Evolutionary conservation across 1,284 basidiomycete species (phyloP).

Genomic region (Tremellales sp.): DNA sequence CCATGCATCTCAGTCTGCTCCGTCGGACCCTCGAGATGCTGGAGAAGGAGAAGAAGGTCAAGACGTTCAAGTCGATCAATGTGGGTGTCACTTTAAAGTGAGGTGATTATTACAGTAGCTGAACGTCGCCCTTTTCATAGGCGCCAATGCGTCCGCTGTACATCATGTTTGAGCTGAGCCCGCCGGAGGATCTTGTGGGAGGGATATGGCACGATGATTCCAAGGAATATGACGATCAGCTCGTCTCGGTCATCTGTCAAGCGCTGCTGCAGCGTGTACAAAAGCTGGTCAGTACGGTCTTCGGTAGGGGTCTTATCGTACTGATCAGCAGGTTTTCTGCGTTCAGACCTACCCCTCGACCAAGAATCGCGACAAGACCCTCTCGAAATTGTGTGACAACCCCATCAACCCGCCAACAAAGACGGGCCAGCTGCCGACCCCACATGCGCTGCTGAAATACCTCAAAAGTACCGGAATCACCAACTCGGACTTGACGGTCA

Average conservation of each 20-base stretch:
- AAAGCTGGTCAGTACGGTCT: slow-evolving; percentile 25
- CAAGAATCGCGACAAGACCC: slow-evolving; percentile 12
- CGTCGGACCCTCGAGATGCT: slow-evolving; percentile 37
- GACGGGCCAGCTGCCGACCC: slow-evolving; percentile 30
- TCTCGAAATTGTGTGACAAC: slow-evolving; percentile 15
- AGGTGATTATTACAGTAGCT: neutral
- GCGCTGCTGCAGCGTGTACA: slow-evolving; percentile 30
- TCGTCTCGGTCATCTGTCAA: slow-evolving; percentile 37
- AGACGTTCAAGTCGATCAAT: slow-evolving; percentile 44
- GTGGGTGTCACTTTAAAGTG: slow-evolving; percentile 27
- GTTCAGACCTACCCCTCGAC: slow-evolving; percentile 29
- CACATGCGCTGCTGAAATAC: slow-evolving; percentile 29
- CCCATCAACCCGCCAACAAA: slow-evolving; percentile 35
- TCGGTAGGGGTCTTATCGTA: slow-evolving; percentile 1
- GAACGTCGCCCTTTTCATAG: slow-evolving; percentile 18
- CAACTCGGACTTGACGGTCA: slow-evolving; percentile 31
- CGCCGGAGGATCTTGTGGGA: slow-evolving; percentile 45
- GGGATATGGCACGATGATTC: slow-evolving; percentile 47
- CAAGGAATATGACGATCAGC: slow-evolving; percentile 43
- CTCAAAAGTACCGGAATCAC: slow-evolving; percentile 32
- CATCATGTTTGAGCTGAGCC: slow-evolving; percentile 35
- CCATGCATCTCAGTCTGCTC: slow-evolving; percentile 29
- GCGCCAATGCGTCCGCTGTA: slow-evolving; percentile 42
- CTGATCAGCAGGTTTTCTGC: slow-evolving; percentile 1
- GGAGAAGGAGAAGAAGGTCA: slow-evolving; percentile 40